Conservation (phyloP, 176 grass and related monocot species). For the Aegilops umbellulata region DNA sequence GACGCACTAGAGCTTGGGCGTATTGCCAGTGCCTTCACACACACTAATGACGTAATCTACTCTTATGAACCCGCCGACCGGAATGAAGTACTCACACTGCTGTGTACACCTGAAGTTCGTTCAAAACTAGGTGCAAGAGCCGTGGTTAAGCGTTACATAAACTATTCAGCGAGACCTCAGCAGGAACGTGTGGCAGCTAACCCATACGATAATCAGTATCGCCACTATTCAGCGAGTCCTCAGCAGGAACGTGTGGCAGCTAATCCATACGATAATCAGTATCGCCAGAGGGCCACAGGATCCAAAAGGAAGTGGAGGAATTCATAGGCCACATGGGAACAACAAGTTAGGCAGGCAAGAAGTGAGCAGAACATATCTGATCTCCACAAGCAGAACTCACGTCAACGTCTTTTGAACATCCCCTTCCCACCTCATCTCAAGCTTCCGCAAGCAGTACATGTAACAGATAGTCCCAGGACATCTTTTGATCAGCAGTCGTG, state of each 20-base stretch:
- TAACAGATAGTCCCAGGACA: not conserved
- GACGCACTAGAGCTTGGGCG: constrained; percentile 21
- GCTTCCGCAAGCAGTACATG: not conserved
- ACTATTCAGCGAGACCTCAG: constrained; percentile 2
- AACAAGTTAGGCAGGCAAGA: not conserved
- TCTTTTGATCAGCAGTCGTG: not conserved
- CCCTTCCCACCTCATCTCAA: not conserved
- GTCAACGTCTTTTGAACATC: too few species aligned
- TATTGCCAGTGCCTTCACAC: constrained; percentile 39
- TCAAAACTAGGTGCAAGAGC: constrained; percentile 32
- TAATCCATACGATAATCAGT: too few species aligned
- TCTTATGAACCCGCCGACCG: not conserved
- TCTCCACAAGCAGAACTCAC: too few species aligned
- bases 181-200: not conserved
- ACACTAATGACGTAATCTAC: constrained; percentile 17
- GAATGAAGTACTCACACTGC: constrained; percentile 34
- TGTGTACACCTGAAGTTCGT: constrained; percentile 49
- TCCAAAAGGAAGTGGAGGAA: not conserved
- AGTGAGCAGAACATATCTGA: not conserved
- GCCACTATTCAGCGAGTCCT: too few species aligned
- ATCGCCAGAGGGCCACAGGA: not conserved
- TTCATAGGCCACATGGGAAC: not conserved
- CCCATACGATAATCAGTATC: not conserved
- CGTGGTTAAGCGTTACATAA: not conserved
- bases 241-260: too few species aligned